phyloP scores from a whole-genome alignment of 352 stramenopile genomes.

The Phytophthora ramorum region DNA sequence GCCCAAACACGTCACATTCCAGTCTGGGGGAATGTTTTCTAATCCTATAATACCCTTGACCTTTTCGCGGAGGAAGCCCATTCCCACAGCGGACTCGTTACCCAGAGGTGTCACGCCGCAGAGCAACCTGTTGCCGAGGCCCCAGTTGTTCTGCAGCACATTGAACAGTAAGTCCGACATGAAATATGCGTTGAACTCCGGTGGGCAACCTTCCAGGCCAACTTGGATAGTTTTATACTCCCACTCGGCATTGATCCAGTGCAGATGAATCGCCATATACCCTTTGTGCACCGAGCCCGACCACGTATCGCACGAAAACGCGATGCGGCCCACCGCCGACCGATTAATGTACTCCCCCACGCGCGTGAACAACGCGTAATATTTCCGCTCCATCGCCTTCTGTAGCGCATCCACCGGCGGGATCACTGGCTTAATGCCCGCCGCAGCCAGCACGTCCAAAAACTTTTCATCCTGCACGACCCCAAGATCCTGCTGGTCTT shows the following conservation, averaged over 20 bases:
- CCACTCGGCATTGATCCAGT: slow-evolving; percentile 89
- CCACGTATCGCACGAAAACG: slow-evolving; percentile 85
- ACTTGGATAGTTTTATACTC: slow-evolving; percentile 86
- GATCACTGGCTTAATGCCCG: slow-evolving; percentile 56
- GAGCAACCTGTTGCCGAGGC: slow-evolving; percentile 71
- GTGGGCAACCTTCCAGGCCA: slow-evolving; percentile 70
- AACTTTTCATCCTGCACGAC: slow-evolving; percentile 79
- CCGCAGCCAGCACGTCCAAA: slow-evolving; percentile 60
- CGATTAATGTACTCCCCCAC: slow-evolving; percentile 82
- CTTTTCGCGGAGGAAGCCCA: slow-evolving; percentile 82
- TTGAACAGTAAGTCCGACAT: slow-evolving; percentile 84
- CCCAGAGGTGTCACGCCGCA: slow-evolving; percentile 72
- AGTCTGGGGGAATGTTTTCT: slow-evolving; percentile 74
- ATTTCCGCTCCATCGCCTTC: slow-evolving; percentile 80
- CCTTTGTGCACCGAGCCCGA: slow-evolving; percentile 74
- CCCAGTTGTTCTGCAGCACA: slow-evolving; percentile 83
- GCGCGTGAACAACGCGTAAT: slow-evolving; percentile 70
- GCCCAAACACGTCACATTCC: slow-evolving; percentile 78
- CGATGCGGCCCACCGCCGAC: slow-evolving; percentile 71
- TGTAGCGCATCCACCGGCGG: slow-evolving; percentile 61
- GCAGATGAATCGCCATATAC: slow-evolving; percentile 76
- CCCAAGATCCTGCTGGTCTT: slow-evolving; percentile 71
- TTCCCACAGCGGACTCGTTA: slow-evolving; percentile 70
- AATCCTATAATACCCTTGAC: slow-evolving; percentile 82
- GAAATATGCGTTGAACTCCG: slow-evolving; percentile 79